Evolutionary conservation across 148 eudicot genomes (phyloP), one percentile per base, ranked within the genome.

Genomic region (Rhododendron kiyosumense): DNA sequence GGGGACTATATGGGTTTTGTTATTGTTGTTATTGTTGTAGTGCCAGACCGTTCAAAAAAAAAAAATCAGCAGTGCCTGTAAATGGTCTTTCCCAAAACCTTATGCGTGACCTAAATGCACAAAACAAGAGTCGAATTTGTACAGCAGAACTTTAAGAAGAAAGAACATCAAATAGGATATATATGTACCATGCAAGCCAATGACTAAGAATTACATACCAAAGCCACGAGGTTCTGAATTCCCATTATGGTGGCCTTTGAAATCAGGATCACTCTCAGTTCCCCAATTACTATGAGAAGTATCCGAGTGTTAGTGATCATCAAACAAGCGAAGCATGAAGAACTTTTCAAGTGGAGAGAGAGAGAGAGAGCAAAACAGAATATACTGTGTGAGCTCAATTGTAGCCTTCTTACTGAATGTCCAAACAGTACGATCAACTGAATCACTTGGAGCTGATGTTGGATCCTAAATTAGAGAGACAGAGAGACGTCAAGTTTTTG

Each of bases 201-300:
- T 74, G 57, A 7, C 45, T 75, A 52, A 63, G 20, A 84, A 24
- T 65, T 77, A 83, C 91, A 74, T 91, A 96, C 99, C 99, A 85
- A 93, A 96, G 85, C 99, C 98, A 85, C 94, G 94, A 80, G 99
- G 99, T 9, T 95, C 98, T 12, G 96, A 90, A 90, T 96, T 96
- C 85, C 99, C 98, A 87, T 91, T 95, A 86, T 96, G 99, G 89
- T 96, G 92, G 54, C 94, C 96, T 88, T 93, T 91, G 90, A 95
- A 95, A 75, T 96, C 93, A 85, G 94, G 92, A 93, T 96, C 97
- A 82, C 85, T 93, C 88, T 96, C 99, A 45, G 98, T 95, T 83
- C 99, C 99, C 99, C 99, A 96, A 81, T 95, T 95, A 89, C 98
- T 96, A 92, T 49, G 69, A 85, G n/a, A 67, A 65, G 83, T 81